These are phyloP conservation scores for Hibiscus mutabilis DNA, from an alignment of 345 rosid species.

Conservation along the genomic window DNA sequence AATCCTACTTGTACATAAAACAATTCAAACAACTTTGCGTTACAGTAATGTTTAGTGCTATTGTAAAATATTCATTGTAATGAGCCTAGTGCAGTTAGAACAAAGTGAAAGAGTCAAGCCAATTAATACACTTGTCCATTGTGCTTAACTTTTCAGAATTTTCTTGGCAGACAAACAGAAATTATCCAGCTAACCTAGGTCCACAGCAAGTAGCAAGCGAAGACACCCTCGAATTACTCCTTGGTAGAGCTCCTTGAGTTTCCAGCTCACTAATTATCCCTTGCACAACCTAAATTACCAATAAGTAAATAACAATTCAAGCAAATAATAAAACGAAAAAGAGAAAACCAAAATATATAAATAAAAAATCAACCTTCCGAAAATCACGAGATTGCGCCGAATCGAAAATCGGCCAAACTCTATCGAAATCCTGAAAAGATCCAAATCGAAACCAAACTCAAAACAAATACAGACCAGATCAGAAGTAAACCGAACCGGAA, in stretches of 20 bases:
- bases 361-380: conserved; percentile 52
- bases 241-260: conserved; percentile 95
- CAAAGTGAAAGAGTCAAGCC: background rate
- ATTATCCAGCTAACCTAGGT: conserved; percentile 44
- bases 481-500: conserved; percentile 2
- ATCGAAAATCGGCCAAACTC: conserved; percentile 99
- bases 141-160: background rate
- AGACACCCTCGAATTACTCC: conserved; percentile 47
- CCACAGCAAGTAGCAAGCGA: conserved; percentile 64
- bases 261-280: conserved; percentile 97
- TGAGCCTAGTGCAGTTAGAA: background rate
- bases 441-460: conserved; percentile 21
- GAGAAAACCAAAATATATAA: background rate
- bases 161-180: conserved; percentile 8
- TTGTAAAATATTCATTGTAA: background rate
- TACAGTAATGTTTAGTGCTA: background rate
- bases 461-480: conserved; percentile 7
- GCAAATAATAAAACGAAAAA: conserved; percentile 1
- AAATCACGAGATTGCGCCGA: conserved; percentile 98
- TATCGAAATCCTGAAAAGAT: conserved; percentile 90
- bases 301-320: background rate
- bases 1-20: background rate
- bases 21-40: background rate
- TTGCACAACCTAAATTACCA: conserved; percentile 72
- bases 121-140: background rate